phyloP scores from a whole-genome alignment of 2,329 filamentous ascomycete species.

The Macrophomina pseudophaseolina region DNA sequence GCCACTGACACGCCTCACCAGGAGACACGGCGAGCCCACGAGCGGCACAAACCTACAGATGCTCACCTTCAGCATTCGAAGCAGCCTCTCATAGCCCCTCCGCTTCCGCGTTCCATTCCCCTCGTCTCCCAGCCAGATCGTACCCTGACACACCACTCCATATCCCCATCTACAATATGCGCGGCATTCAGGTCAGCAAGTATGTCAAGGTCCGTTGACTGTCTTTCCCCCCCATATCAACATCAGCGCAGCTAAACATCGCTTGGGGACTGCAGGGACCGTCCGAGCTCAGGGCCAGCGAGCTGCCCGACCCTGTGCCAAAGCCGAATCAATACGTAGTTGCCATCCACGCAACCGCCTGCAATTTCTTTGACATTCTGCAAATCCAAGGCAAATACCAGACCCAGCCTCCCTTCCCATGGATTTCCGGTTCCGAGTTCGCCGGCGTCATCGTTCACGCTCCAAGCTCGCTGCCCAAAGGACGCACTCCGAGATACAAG shows the following conservation, averaged over 20 bases:
- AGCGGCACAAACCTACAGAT: no score
- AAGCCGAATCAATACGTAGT: conserved; percentile 80
- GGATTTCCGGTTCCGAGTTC: conserved; percentile 88
- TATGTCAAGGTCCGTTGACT: conserved; percentile 69
- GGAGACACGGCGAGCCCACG: no score
- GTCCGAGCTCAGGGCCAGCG: conserved; percentile 74
- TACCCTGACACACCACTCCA: no score
- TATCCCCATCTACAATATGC: conserved; percentile 60
- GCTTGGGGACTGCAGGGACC: conserved; percentile 63
- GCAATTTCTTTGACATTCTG: conserved; percentile 97
- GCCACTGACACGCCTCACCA: no score
- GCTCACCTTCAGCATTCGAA: no score
- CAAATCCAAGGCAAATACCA: conserved; percentile 97
- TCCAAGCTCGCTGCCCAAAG: conserved; percentile 57
- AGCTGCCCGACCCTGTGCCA: conserved; percentile 76
- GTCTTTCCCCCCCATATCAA: conserved; percentile 28
- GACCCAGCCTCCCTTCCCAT: conserved; percentile 84
- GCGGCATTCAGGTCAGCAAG: conserved; percentile 73
- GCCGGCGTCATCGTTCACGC: conserved; percentile 74
- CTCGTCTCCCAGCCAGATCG: not conserved
- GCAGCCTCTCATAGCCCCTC: not conserved
- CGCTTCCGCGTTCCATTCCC: not conserved
- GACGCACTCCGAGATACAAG: conserved; percentile 65
- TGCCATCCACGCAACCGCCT: conserved; percentile 81
- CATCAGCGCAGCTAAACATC: not conserved